Base-by-base conservation (phyloP, 371 early-diverging fungal species). In the Apophysomyces ossiformis region DNA sequence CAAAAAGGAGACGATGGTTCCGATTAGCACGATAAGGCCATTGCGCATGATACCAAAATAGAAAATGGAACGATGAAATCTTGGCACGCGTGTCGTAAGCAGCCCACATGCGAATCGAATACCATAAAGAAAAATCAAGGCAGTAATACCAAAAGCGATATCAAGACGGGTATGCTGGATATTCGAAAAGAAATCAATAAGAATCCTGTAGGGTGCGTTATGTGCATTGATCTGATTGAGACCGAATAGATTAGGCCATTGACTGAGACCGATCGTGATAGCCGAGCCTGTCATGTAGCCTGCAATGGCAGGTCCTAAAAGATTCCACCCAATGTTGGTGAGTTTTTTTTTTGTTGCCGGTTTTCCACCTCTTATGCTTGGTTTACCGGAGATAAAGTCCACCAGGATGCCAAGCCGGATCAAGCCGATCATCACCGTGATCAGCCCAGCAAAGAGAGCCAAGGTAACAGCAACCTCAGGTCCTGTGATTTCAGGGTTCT, bases 351-450 rank as follows among this genome's bases (percentile, higher is more conserved):
- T 16, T 5, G 5, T 21, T 7, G 21, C 21, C 21, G 9, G 21
- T 8, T 21, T 8, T 21, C 8, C 4, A 21, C 21, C 5, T 50
- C 9, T 7, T 5, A 21, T 9, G 7, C 21, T 5, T 50, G 7
- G n/a, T 32, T 36, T 69, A 70, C 67, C 67, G 45, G 71, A 89
- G 50, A 95, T 91, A 69, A 95, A 93, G 69, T 95, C 94, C 16
- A 93, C 88, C n/a, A 95, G 65, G 50, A 92, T 81, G 12, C 94
- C 94, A 11, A 94, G 73, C 8, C 91, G 85, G 36, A 92, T 65
- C 37, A 92, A 66, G 2, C 93, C 93, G 37, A 95, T 71, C 9
- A 78, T 69, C 4, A 87, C 66, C 37, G 87, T 75, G 38, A 92
- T 66, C 35, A 89, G 69, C 5, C 90, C 86, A 4, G 82, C 63